Evolutionary conservation across 768 basidiomycete genomes (phyloP), one percentile per base, ranked within the genome.

Genomic region (Pleurotus pulmonarius): DNA sequence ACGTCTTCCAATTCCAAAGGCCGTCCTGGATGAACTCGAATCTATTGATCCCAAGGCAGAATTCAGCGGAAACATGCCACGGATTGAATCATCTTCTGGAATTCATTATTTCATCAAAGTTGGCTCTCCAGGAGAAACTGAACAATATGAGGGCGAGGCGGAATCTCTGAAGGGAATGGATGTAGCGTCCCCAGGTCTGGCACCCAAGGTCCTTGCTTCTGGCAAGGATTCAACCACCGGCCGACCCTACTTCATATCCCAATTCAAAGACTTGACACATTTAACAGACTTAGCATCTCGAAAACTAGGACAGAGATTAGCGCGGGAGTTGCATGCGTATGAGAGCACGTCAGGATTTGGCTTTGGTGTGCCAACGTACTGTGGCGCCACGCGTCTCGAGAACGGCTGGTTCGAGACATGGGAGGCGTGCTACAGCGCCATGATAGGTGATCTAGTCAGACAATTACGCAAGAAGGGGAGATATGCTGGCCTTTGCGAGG

Each of bases 351-450:
- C 77, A 2, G 83, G 83, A 0, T 90, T 83, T 65, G 90, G 90
- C 3, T 92, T 91, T 64, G 70, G 72, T 4, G 77, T 88, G 15
- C 87, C 90, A 1, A 92, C 90, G 4, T 91, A 83, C 64, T 92
- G 90, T 59, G 90, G 90, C 5, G 75, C 75, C 3, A 92, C 90
- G 1, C 78, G 82, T 46, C 75, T 88, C 56, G 74, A 77, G 41
- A 90, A 90, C 60, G 89, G 88, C 4, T 89, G 88, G 87, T 85
- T 78, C 63, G 70, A 80, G 16, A 83, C 74, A 1, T 92, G 90
- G 90, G 82, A 85, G 49, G 72, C 78, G 56, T 90, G 88, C 61
- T 92, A 78, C 65, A 75, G 75, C 64, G 73, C 75, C 12, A 78
- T 88, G 76, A 77, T 90, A 26, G 75, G 74, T 29, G 83, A 83